Evolutionary conservation across 805 yeast genomes (phyloP).

Genomic region (Hanseniaspora nectarophila): DNA sequence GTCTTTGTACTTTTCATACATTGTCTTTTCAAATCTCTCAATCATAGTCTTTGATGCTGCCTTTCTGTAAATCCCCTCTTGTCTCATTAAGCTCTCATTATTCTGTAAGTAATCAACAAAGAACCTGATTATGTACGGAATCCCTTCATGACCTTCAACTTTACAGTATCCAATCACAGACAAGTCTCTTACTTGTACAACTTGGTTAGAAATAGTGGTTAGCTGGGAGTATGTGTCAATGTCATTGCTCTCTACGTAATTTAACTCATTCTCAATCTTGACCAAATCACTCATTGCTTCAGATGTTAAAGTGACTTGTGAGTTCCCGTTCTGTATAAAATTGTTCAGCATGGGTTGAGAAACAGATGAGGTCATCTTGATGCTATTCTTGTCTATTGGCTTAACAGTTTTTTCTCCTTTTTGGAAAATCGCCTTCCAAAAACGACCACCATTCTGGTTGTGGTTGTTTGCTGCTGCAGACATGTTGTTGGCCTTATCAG

Average conservation of each 20-base stretch:
- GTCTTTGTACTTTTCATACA: slow-evolving; percentile 21
- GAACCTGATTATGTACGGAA: slow-evolving; percentile 61
- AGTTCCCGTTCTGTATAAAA: not conserved
- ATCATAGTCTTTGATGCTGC: slow-evolving; percentile 61
- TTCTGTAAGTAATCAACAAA: slow-evolving; percentile 69
- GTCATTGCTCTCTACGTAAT: not conserved
- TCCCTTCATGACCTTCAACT: slow-evolving; percentile 41
- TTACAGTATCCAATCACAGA: slow-evolving; percentile 53
- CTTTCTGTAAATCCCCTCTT: slow-evolving; percentile 83
- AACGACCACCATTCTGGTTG: slow-evolving; percentile 21
- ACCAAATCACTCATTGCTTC: slow-evolving; percentile 1
- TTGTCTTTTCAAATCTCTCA: slow-evolving; percentile 24
- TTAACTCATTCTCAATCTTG: not conserved
- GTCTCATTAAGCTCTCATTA: slow-evolving; percentile 46
- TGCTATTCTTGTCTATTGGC: slow-evolving; percentile 1
- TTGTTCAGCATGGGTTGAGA: slow-evolving; percentile 6
- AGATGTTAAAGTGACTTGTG: too few relatives aligned
- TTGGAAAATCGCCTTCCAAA: slow-evolving; percentile 27
- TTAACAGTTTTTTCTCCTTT: not conserved
- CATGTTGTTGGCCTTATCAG: not conserved
- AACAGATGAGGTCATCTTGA: not conserved
- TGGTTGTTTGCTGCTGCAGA: not conserved
- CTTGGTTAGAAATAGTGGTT: not conserved
- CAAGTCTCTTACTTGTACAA: slow-evolving; percentile 18
- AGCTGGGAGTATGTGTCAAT: not conserved